Evolutionary conservation across 176 grass and related monocot genomes (phyloP), one percentile per base, ranked within the genome.

Genomic region (Ensete ventricosum): DNA sequence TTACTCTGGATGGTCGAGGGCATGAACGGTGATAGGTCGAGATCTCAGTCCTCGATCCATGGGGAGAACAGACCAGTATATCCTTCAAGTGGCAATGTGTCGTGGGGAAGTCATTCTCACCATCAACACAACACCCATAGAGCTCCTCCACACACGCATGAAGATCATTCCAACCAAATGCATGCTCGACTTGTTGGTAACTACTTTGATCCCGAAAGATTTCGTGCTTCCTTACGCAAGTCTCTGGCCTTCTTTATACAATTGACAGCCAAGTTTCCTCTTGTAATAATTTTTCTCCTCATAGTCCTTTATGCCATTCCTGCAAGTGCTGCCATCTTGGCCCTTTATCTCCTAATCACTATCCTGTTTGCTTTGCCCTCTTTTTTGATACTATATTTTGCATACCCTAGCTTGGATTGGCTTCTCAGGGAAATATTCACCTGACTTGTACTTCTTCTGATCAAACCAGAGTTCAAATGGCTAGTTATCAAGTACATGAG

Each of bases 251-350:
- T 94, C 74, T 79, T 90, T 68, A 75, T 90, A 71, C 87, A 85
- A 60, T 65, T 94, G 74, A 84, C 87, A 1, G 85, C 87, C 21
- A 90, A 94, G 75, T 94, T 94, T 2, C 85, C 87, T 1, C 71
- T 94, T 20, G 80, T 94, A n/a, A 87, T 90, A 77, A 88, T 94
- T 25, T 94, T 90, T 72, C 80, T 94, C 67, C 85, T 94, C 87
- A 88, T 85, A 0, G 67, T 90, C 54, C 52, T 94, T 53, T 94
- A 43, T 6, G 34, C 34, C 34, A 43, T 43, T 43, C 34, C 34
- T 6, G 34, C 34, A 6, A 43, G 34, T 88, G 34, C 34, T 4
- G 34, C 34, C 34, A 43, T 43, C 34, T 43, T 43, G 5, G 34
- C 34, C 34, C 34, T 43, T 43, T 43, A 43, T 43, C 34, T 43